Evolutionary conservation across 2,329 filamentous ascomycete species (phyloP).

Genomic region (Penicillium expansum): DNA sequence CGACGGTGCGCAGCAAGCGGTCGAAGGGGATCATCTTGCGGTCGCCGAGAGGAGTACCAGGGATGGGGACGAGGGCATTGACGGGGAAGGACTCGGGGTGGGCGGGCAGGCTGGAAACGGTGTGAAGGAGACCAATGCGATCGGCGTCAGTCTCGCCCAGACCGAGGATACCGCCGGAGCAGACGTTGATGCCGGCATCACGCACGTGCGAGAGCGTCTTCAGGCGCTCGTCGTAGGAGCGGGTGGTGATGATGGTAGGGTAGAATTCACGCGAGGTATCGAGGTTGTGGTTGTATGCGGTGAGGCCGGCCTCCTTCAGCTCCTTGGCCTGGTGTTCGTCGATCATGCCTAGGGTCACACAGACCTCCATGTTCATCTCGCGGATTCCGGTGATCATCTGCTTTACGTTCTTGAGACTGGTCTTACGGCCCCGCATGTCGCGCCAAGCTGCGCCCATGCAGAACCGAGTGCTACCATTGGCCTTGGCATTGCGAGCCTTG

Average conservation of each 20-base stretch:
- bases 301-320: constrained; percentile 78
- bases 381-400: constrained; percentile 81
- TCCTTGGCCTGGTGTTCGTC: constrained; percentile 75
- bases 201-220: constrained; percentile 76
- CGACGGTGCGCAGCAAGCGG: constrained; percentile 75
- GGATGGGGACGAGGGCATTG: constrained; percentile 86
- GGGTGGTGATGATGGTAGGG: constrained; percentile 78
- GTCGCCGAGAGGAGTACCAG: constrained; percentile 80
- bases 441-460: constrained; percentile 95
- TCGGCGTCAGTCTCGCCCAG: constrained; percentile 76
- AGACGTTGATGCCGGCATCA: constrained; percentile 84
- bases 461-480: constrained; percentile 84
- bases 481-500: constrained; percentile 72
- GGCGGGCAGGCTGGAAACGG: constrained; percentile 72
- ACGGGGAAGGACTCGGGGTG: constrained; percentile 92
- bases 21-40: constrained; percentile 71
- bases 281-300: constrained; percentile 92
- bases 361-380: constrained; percentile 81
- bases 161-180: constrained; percentile 83
- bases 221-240: constrained; percentile 82
- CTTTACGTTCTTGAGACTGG: constrained; percentile 76
- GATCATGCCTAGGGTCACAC: constrained; percentile 93
- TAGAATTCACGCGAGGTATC: constrained; percentile 90
- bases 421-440: constrained; percentile 89
- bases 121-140: constrained; percentile 78